A percentile compares a stretch with the other conserved stretches of the same genome.
These are phyloP conservation scores for Metarhizium sp. DNA, from an alignment of 2,329 filamentous ascomycete species.

Conservation along the genomic window DNA sequence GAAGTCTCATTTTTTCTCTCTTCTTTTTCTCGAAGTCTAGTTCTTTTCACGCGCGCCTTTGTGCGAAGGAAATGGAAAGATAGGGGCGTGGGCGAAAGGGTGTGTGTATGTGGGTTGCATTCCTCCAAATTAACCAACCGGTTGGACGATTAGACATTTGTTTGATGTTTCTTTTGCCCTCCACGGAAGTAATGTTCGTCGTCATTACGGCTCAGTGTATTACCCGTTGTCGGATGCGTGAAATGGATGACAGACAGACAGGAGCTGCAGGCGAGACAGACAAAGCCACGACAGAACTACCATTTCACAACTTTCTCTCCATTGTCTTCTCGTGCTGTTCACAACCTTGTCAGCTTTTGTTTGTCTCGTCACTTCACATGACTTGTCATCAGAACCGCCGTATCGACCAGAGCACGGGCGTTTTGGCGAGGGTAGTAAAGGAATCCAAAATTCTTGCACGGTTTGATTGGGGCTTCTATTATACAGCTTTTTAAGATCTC, in stretches of 20 bases:
- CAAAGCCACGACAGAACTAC: background rate
- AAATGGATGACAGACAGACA: background rate
- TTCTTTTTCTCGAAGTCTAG: background rate
- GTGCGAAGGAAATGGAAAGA: background rate
- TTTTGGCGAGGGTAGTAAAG: background rate
- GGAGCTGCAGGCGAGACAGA: background rate
- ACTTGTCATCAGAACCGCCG: background rate
- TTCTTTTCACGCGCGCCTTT: background rate
- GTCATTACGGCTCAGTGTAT: background rate
- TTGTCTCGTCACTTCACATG: background rate
- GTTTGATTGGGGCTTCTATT: background rate
- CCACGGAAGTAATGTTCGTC: background rate
- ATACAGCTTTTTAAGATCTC: background rate
- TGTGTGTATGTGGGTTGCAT: slow-evolving; percentile 3
- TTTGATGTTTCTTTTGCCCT: background rate
- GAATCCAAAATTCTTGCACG: background rate
- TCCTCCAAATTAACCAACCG: background rate
- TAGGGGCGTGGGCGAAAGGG: slow-evolving; percentile 2
- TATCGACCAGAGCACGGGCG: background rate
- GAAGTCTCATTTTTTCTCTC: background rate
- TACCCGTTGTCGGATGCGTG: background rate
- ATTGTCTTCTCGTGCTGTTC: background rate
- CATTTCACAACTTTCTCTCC: background rate
- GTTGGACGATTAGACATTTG: background rate
- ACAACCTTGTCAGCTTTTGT: background rate